Conservation (phyloP, 176 grass and related monocot genomes). For the Leersia perrieri region DNA sequence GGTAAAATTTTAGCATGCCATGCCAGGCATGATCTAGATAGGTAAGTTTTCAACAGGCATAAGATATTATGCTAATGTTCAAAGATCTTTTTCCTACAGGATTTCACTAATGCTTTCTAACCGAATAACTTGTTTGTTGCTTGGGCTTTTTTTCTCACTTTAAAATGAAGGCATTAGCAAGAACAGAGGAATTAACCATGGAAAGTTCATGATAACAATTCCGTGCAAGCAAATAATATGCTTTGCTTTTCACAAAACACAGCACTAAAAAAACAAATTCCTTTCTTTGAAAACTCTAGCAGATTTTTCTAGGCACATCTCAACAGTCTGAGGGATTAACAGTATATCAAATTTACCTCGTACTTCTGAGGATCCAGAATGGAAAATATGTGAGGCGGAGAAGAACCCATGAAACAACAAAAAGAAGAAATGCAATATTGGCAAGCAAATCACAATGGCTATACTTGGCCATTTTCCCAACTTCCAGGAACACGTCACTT, state of each 20-base stretch:
- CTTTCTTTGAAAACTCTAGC: background rate
- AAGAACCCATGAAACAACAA: constrained; percentile 69
- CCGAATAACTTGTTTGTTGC: background rate
- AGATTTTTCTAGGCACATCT: background rate
- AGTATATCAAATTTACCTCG: constrained; percentile 55
- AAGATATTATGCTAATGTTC: background rate
- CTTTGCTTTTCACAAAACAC: constrained; percentile 5
- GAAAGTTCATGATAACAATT: background rate
- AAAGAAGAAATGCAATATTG: constrained; percentile 57
- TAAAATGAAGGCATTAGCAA: background rate
- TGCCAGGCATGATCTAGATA: background rate
- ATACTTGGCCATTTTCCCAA: constrained; percentile 82
- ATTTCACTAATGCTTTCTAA: background rate
- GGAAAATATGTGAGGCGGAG: constrained; percentile 76
- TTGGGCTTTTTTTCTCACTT: background rate
- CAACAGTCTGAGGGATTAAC: background rate
- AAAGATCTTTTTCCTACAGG: background rate
- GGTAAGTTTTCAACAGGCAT: background rate
- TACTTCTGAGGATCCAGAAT: constrained; percentile 86
- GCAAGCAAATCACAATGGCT: constrained; percentile 63
- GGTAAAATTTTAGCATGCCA: background rate
- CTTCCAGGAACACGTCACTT: constrained; percentile 75
- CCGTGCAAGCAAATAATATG: background rate
- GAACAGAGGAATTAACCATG: background rate
- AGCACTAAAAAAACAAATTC: background rate